Evolutionary conservation across 1,284 basidiomycete species (phyloP).

Genomic region (Ganoderma sp.): DNA sequence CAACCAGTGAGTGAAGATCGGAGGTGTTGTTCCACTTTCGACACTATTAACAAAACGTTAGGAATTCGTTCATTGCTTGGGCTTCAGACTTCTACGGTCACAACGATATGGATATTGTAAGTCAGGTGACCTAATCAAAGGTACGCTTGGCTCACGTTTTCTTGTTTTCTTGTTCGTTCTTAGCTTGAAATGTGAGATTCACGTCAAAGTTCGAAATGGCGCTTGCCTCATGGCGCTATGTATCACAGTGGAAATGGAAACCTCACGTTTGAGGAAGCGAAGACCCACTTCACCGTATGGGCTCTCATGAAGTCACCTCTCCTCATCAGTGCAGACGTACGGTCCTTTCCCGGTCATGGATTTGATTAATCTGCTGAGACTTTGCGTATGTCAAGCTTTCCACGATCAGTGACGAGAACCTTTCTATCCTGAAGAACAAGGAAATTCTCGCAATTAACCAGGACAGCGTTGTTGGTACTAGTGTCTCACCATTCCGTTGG

Average conservation of each 20-base stretch:
- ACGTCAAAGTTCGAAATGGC: neutral
- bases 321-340: conserved; percentile 51
- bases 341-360: neutral
- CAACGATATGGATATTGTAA: conserved; percentile 66
- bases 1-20: conserved; percentile 42
- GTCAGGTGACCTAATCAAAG: conserved; percentile 22
- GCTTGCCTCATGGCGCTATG: neutral
- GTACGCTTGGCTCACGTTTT: neutral
- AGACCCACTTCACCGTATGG: conserved; percentile 71
- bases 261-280: conserved; percentile 62
- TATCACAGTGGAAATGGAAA: conserved; percentile 57
- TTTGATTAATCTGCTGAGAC: no score
- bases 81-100: conserved; percentile 65
- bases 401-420: conserved; percentile 50
- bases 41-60: conserved; percentile 17
- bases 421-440: conserved; percentile 62
- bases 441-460: conserved; percentile 76
- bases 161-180: neutral
- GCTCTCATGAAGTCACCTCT: conserved; percentile 67
- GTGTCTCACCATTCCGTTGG: conserved; percentile 71
- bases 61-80: conserved; percentile 51
- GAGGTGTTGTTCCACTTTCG: neutral
- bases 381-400: conserved; percentile 49
- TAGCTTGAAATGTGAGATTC: conserved; percentile 56
- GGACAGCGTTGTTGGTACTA: conserved; percentile 64